phyloP scores from a whole-genome alignment of 2,329 filamentous ascomycete species.

The Gaeumannomyces sp. region DNA sequence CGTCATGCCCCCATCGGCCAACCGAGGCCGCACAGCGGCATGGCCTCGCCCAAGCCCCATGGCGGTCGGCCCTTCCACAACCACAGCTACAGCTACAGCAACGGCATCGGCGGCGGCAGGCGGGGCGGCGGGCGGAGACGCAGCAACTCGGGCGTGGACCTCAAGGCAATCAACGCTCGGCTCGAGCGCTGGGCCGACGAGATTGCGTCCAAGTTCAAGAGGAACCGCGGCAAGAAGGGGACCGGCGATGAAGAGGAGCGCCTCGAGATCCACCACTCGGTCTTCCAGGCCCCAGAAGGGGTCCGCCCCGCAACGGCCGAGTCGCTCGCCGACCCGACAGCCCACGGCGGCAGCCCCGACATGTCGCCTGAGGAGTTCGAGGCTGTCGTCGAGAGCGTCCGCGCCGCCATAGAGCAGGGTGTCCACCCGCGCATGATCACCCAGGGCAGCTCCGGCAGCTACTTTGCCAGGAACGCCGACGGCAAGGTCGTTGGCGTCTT shows the following conservation, averaged over 20 bases:
- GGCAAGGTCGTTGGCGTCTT: constrained; percentile 97
- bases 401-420: constrained; percentile 79
- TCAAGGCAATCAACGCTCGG: constrained; percentile 95
- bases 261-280: constrained; percentile 93
- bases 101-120: constrained; percentile 22
- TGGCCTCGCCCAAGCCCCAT: constrained; percentile 47
- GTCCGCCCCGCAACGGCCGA: constrained; percentile 74
- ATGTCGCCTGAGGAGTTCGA: constrained; percentile 82
- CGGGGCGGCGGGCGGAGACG: constrained; percentile 28
- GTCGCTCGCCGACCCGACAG: constrained; percentile 48
- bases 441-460: constrained; percentile 95
- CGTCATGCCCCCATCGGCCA: constrained; percentile 60
- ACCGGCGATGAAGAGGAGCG: constrained; percentile 70
- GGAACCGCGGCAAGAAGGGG: constrained; percentile 66
- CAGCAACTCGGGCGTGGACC: constrained; percentile 86
- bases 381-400: constrained; percentile 81
- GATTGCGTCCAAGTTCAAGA: constrained; percentile 95
- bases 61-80: constrained; percentile 19
- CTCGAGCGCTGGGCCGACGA: constrained; percentile 96
- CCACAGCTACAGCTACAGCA: constrained; percentile 2
- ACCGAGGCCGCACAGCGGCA: constrained; percentile 53
- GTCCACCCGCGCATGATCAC: constrained; percentile 94
- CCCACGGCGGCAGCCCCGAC: constrained; percentile 17
- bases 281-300: constrained; percentile 90
- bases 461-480: constrained; percentile 87